phyloP scores from a whole-genome alignment of 371 early-diverging fungal genomes.

The Mucor lusitanicus region DNA sequence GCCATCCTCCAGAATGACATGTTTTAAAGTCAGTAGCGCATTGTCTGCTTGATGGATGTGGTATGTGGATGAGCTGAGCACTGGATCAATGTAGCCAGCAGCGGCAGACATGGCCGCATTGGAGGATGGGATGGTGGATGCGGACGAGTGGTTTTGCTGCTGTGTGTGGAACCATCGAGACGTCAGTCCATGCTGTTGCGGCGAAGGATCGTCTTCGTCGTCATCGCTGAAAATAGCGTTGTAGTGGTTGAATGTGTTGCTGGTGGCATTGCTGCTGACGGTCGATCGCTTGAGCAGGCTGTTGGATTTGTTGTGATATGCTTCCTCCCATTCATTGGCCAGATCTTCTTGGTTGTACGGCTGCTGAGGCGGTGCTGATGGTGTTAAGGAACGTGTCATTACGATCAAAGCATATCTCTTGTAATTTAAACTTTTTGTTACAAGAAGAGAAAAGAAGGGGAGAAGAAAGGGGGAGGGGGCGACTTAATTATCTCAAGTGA shows the following conservation, averaged over 20 bases:
- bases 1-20: slow-evolving; percentile 42
- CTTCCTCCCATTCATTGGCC: slow-evolving; percentile 26
- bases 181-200: neutral
- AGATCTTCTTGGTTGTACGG: slow-evolving; percentile 18
- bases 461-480: neutral
- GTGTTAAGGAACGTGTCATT: slow-evolving; percentile 9
- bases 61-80: slow-evolving; percentile 38
- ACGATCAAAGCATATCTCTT: neutral
- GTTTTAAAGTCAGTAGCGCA: slow-evolving; percentile 41
- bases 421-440: neutral
- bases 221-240: slow-evolving; percentile 50
- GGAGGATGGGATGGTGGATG: neutral
- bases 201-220: slow-evolving; percentile 33
- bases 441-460: neutral
- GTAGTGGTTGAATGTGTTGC: slow-evolving; percentile 8
- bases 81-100: slow-evolving; percentile 34
- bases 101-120: neutral
- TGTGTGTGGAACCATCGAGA: slow-evolving; percentile 7
- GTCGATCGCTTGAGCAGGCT: neutral
- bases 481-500: neutral
- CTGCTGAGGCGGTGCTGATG: neutral
- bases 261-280: neutral
- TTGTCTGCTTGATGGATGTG: slow-evolving; percentile 50
- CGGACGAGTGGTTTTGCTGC: neutral
- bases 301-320: slow-evolving; percentile 9